Evolutionary conservation across 202 grass and related monocot species (phyloP).

Genomic region (Carex arenaria): DNA sequence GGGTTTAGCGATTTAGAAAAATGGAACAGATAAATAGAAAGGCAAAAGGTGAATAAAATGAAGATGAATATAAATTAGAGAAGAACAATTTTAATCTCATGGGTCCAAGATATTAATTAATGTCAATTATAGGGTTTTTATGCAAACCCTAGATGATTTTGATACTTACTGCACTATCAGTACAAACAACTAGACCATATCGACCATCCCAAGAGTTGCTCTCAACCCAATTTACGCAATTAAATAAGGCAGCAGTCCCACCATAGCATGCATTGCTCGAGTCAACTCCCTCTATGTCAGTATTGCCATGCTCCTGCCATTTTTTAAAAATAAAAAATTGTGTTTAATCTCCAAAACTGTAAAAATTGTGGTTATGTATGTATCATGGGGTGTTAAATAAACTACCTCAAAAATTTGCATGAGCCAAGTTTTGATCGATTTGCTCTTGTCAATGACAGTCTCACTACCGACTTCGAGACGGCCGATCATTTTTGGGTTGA

Average conservation of each 20-base stretch:
- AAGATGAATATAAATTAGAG: not conserved
- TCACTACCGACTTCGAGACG: constrained; percentile 79
- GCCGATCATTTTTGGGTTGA: constrained; percentile 64
- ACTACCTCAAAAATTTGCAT: constrained; percentile 89
- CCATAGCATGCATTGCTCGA: constrained; percentile 96
- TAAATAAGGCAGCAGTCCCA: constrained; percentile 87
- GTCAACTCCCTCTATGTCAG: constrained; percentile 95
- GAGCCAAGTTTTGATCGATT: constrained; percentile 92
- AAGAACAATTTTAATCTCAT: not conserved
- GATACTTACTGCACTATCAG: constrained; percentile 79
- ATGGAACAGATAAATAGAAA: not conserved
- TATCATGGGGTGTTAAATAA: not conserved
- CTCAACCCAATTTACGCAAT: constrained; percentile 96
- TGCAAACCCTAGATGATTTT: not conserved
- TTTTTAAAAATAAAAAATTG: not conserved
- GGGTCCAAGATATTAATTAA: not conserved
- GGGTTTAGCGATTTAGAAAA: not conserved
- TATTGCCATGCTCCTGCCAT: constrained; percentile 81
- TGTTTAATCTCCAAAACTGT: not conserved
- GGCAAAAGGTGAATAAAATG: not conserved
- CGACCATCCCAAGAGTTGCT: constrained; percentile 92
- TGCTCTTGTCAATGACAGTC: constrained; percentile 94
- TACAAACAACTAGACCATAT: constrained; percentile 92
- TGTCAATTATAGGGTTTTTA: not conserved
- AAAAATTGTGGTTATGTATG: not conserved